Base-by-base conservation (phyloP, 257 asterid genomes). In the Thymus mandschuricus region DNA sequence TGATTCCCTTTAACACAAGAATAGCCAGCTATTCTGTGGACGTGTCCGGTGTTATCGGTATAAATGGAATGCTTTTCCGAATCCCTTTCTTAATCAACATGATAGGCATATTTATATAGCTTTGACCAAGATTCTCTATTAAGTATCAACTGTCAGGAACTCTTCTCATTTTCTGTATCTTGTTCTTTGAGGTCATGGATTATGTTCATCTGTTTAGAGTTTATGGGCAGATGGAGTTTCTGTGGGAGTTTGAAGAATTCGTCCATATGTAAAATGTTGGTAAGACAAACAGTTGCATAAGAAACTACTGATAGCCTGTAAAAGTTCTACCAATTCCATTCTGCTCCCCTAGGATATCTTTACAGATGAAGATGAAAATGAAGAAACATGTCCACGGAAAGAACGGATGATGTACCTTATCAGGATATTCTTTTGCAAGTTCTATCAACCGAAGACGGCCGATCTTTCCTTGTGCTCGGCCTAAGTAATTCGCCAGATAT, bases 401-500 rank as follows among this genome's bases (percentile, higher is more conserved):
- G 70, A 74, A 40, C 61, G 72, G 81, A 81, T 64, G 28, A 69
- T 77, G 76, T 69, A 94, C 99, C 96, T 89, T 94, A 64, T 86
- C 84, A 49, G 98, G 98, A 80, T 79, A 89, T 78, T 87, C 86
- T 72, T 86, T 86, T 56, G 97, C 89, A 57, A 94, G 97, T 68
- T 91, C 85, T 70, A 89, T 91, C 85, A 94, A 76, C 50, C 81
- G 86, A 80, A 89, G 81, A 21, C 97, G 98, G 45, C 99, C 98
- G 70, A 48, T 80, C 78, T 94, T 94, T 76, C 95, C 96, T 78
- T 94, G 98, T 59, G 99, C 92, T 81, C 98, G 91, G 65, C 99
- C 99, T 54, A 94, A 83, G 74, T 80, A 94, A 80, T 84, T 94
- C 6, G 97, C 99, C 82, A 94, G 66, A 80, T 87, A 80, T 71